A percentile compares a stretch with the other conserved stretches of the same genome.
phyloP scores from a whole-genome alignment of 495 filamentous ascomycete species.

The Clohesyomyces aquaticus region DNA sequence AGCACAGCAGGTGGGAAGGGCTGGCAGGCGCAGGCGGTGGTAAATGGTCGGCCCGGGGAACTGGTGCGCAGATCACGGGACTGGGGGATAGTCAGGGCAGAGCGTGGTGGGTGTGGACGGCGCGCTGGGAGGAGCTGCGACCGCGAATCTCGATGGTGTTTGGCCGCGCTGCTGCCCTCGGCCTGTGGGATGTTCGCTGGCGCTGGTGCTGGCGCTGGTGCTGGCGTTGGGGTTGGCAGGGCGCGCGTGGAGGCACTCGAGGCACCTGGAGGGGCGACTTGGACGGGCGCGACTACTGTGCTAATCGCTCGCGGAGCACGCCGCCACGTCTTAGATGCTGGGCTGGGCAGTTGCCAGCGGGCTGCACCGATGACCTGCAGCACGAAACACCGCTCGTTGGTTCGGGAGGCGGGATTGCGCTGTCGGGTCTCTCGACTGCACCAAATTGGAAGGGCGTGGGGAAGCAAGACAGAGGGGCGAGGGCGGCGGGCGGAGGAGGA shows the following conservation, averaged over 20 bases:
- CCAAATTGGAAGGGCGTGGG: slow-evolving; percentile 30
- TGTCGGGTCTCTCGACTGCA: slow-evolving; percentile 3
- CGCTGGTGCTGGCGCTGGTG: slow-evolving; percentile 2
- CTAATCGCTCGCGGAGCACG: slow-evolving; percentile 28
- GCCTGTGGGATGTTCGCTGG: background rate
- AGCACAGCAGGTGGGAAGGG: slow-evolving; percentile 15
- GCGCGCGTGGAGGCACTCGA: slow-evolving; percentile 9
- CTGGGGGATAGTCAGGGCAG: background rate
- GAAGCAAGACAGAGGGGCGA: slow-evolving; percentile 10
- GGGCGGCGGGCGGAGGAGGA: slow-evolving; percentile 7
- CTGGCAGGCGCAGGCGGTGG: background rate
- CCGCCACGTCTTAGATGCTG: slow-evolving; percentile 33
- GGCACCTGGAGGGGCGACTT: slow-evolving; percentile 27
- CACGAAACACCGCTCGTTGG: slow-evolving; percentile 11
- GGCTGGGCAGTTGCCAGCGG: too few relatives aligned
- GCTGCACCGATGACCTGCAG: slow-evolving; percentile 42
- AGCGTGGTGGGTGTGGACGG: background rate
- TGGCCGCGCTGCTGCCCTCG: slow-evolving; percentile 3
- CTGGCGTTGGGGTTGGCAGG: slow-evolving; percentile 1
- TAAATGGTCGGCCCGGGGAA: background rate
- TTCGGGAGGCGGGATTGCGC: slow-evolving; percentile 16
- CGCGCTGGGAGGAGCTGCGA: too few relatives aligned
- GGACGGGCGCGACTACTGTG: slow-evolving; percentile 3
- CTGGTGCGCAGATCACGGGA: slow-evolving; percentile 4
- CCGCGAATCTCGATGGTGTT: too few relatives aligned